These are phyloP conservation scores for Dissophora ornata DNA, from an alignment of 192 early-diverging fungal genomes.

Conservation along the genomic window DNA sequence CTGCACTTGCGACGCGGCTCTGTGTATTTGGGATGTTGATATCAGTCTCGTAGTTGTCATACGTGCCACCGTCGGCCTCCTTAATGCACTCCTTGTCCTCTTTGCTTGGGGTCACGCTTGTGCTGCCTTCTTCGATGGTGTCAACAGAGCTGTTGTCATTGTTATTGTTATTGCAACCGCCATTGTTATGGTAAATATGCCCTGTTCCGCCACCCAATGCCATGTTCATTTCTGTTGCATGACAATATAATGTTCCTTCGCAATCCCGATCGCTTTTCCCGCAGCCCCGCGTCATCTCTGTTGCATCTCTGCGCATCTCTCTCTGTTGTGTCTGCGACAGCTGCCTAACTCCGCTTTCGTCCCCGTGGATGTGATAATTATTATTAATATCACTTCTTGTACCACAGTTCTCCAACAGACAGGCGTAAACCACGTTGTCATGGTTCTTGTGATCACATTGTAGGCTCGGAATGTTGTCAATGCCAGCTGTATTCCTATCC, in stretches of 20 bases:
- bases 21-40: too few relatives aligned
- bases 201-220: background rate
- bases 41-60: constrained; percentile 5
- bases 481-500: background rate
- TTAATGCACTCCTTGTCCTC: background rate
- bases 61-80: constrained; percentile 1
- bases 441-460: background rate
- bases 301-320: constrained; percentile 3
- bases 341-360: background rate
- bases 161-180: background rate
- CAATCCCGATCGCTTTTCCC: background rate
- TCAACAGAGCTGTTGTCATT: background rate
- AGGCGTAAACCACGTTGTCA: constrained; percentile 7
- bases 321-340: background rate
- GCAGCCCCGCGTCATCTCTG: background rate
- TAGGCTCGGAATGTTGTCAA: background rate
- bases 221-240: background rate
- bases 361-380: background rate
- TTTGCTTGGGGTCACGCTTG: too few relatives aligned
- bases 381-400: background rate
- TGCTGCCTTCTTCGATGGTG: too few relatives aligned
- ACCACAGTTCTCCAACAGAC: background rate
- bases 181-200: background rate
- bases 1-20: background rate
- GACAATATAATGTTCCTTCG: background rate